Conservation (phyloP, 1,284 basidiomycete species). For the Trametes hirsuta region DNA sequence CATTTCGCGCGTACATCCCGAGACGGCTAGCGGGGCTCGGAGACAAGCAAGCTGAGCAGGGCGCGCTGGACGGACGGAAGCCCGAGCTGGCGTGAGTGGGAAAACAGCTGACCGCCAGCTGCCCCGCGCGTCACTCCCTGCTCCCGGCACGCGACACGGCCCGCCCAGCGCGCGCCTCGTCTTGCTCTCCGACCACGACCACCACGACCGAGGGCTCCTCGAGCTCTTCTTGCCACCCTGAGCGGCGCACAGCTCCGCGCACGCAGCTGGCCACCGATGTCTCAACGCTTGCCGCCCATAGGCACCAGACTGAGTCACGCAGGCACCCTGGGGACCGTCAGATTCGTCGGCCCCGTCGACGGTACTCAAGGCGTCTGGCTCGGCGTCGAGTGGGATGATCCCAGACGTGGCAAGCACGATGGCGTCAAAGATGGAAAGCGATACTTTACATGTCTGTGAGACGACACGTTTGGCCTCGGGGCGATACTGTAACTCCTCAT, state of each 20-base stretch:
- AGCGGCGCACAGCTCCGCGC: too few species aligned
- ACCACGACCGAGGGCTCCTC: too few species aligned
- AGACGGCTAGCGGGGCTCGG: background rate
- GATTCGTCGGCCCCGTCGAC: slow-evolving; percentile 70
- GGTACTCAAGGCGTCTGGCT: slow-evolving; percentile 79
- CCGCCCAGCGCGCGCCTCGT: background rate
- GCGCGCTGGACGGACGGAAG: slow-evolving; percentile 7
- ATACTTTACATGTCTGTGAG: slow-evolving; percentile 84
- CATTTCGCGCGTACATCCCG: slow-evolving; percentile 22
- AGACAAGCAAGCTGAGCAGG: background rate
- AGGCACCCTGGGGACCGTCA: slow-evolving; percentile 67
- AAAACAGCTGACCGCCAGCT: slow-evolving; percentile 4
- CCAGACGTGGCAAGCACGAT: slow-evolving; percentile 82
- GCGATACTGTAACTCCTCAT: slow-evolving; percentile 15
- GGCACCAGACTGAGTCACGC: slow-evolving; percentile 57
- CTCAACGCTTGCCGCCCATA: slow-evolving; percentile 31
- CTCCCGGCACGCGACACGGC: background rate
- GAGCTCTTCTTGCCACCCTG: too few species aligned
- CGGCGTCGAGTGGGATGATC: slow-evolving; percentile 95
- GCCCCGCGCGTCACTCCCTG: background rate
- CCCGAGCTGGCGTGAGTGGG: slow-evolving; percentile 1
- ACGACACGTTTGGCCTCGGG: slow-evolving; percentile 11
- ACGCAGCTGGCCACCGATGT: background rate
- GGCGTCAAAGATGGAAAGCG: slow-evolving; percentile 77
- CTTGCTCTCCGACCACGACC: too few species aligned